A percentile compares a stretch with the other conserved stretches of the same genome.
Evolutionary conservation across 2,329 filamentous ascomycete species (phyloP).

Genomic region (Ramichloridium luteum): DNA sequence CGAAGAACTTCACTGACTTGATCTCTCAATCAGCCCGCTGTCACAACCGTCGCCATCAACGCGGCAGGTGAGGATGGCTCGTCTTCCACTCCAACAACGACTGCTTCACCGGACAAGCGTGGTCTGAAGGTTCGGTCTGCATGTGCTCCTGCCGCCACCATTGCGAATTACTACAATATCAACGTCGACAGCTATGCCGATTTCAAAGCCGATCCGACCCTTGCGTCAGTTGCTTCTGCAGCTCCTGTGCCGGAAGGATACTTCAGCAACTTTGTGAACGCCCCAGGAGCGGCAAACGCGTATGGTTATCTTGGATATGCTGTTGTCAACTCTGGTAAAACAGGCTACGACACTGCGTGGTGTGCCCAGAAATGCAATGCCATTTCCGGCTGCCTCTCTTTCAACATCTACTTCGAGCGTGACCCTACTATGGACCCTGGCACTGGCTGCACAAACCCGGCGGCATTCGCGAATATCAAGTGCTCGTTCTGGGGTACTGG

Average conservation of each 20-base stretch:
- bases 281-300: constrained; percentile 9
- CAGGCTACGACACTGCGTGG: constrained; percentile 8
- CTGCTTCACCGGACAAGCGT: constrained; percentile 6
- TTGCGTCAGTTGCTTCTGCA: constrained; percentile 2
- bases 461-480: constrained; percentile 24
- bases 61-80: constrained; percentile 6
- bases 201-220: too few relatives aligned
- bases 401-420: constrained; percentile 21
- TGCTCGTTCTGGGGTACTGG: constrained; percentile 26
- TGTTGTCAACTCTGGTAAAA: constrained; percentile 6
- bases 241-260: constrained; percentile 10
- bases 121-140: too few relatives aligned
- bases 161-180: too few relatives aligned
- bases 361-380: constrained; percentile 12
- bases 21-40: too few relatives aligned
- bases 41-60: constrained; percentile 5
- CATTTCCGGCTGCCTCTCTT: constrained; percentile 12
- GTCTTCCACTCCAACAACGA: constrained; percentile 3
- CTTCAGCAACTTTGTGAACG: constrained; percentile 8
- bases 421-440: constrained; percentile 24
- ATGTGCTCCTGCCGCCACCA: too few relatives aligned
- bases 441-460: constrained; percentile 24
- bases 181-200: too few relatives aligned
- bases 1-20: too few relatives aligned
- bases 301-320: constrained; percentile 7